phyloP scores from a whole-genome alignment of 2,329 filamentous ascomycete genomes.

The Epichloe aotearoae region DNA sequence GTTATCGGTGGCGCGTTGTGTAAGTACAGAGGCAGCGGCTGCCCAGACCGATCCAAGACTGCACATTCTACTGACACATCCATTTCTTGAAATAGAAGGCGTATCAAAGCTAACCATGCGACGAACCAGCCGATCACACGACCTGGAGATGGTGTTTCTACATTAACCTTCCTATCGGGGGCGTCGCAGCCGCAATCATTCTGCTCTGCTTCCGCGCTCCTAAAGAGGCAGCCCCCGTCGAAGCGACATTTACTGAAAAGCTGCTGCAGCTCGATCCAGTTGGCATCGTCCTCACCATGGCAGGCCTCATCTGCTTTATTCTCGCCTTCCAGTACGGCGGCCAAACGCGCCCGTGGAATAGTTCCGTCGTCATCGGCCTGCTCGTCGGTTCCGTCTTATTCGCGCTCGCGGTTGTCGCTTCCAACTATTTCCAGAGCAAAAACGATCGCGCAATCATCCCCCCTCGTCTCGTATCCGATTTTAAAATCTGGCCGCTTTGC shows the following conservation, averaged over 20 bases:
- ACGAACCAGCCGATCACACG: conserved; percentile 10
- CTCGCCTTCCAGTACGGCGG: conserved; percentile 38
- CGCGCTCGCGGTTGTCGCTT: conserved; percentile 20
- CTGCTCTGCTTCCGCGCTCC: conserved; percentile 22
- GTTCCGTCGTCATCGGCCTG: conserved; percentile 14
- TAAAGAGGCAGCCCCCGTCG: not conserved
- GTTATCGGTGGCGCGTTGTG: not conserved
- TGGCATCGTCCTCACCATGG: conserved; percentile 19
- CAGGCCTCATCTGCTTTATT: conserved; percentile 30
- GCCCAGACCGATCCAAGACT: not conserved
- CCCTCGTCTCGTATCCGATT: conserved; percentile 25
- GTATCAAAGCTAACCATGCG: not conserved
- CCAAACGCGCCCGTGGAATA: conserved; percentile 17
- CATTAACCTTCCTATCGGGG: conserved; percentile 17
- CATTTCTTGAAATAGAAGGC: not conserved
- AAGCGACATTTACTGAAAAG: not conserved
- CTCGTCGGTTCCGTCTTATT: conserved; percentile 20
- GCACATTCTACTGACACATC: not conserved
- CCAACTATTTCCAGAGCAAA: conserved; percentile 23
- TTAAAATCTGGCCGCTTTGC: conserved; percentile 24
- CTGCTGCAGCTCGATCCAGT: conserved; percentile 16
- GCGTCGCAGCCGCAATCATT: conserved; percentile 10
- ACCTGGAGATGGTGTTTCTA: conserved; percentile 19
- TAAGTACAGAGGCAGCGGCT: not conserved
- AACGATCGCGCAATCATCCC: conserved; percentile 21